A percentile compares a stretch with the other conserved stretches of the same genome.
Evolutionary conservation across 345 rosid species (phyloP).

Genomic region (Arabidopsis arenosa): DNA sequence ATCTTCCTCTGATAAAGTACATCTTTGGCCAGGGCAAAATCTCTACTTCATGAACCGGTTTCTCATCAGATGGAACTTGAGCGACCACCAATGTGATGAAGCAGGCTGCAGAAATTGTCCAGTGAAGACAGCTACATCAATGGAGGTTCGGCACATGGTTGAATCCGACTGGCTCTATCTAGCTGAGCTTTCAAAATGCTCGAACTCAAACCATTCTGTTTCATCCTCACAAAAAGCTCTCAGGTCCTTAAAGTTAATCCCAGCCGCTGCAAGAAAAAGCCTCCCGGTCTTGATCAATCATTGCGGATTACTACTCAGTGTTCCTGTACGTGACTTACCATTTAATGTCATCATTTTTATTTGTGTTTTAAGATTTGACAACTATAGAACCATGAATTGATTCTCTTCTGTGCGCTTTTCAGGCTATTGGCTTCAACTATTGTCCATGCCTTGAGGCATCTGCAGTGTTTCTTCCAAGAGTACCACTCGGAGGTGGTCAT

Average conservation of each 20-base stretch:
- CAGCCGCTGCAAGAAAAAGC: slow-evolving; percentile 78
- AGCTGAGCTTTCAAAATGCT: slow-evolving; percentile 57
- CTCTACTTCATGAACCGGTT: slow-evolving; percentile 81
- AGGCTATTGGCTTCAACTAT: slow-evolving; percentile 75
- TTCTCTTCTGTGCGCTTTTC: slow-evolving; percentile 25
- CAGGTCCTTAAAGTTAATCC: slow-evolving; percentile 58
- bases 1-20: slow-evolving; percentile 31
- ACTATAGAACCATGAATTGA: background rate
- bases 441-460: slow-evolving; percentile 66
- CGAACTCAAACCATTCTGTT: slow-evolving; percentile 37
- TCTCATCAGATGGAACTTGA: slow-evolving; percentile 65
- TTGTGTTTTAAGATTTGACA: background rate
- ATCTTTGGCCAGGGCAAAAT: slow-evolving; percentile 54
- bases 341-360: background rate
- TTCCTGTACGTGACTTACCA: slow-evolving; percentile 63
- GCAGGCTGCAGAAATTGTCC: slow-evolving; percentile 19
- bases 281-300: slow-evolving; percentile 68
- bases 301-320: slow-evolving; percentile 60
- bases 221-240: slow-evolving; percentile 62
- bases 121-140: slow-evolving; percentile 45
- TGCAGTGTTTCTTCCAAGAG: slow-evolving; percentile 71
- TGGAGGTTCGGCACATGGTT: slow-evolving; percentile 66
- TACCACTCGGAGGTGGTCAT: slow-evolving; percentile 84
- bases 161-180: slow-evolving; percentile 86
- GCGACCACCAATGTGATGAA: slow-evolving; percentile 31